Evolutionary conservation across 164 flowering plant genomes (phyloP), one percentile per base, ranked within the genome.

Genomic region (Annona cherimola): DNA sequence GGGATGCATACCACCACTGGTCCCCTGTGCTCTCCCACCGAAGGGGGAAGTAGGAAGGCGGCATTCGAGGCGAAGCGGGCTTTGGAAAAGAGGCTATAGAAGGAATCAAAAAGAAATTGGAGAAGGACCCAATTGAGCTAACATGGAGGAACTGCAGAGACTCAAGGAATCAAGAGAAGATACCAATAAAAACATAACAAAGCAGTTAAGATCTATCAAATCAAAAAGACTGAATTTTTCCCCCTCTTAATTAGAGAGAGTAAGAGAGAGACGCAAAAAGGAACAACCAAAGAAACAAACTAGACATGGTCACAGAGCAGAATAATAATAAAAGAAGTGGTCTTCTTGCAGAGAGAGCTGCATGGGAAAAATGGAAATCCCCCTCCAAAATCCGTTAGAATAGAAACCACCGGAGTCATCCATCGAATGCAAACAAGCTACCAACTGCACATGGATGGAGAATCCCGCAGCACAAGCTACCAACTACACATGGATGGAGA

Each of bases 1-100:
- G 98, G 2, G 95, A 83, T 8, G 96, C 98, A 69, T 86, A 91
- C 98, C 98, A 94, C 98, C 98, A 94, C 69, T 94, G 98, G 71
- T 94, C 92, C 26, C 98, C 93, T 0, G 94, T 94, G 85, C 90
- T 90, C 76, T 94, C 98, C 98, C 98, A 94, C 57, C 97, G 82
- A 8, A 94, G 87, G n/a, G 98, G 98, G 74, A 94, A 86, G 78
- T 83, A 76, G 40, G 83, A 74, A 20, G 88, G 84, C 12, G 88
- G 82, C 88, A 87, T 66, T 59, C 14, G 61, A 12, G 14, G 9
- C 2, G 26, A 60, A 19, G 19, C 19, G 11, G 63, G 43, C 4
- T 20, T 5, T 11, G n/a, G 19, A 40, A 42, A 69, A 41, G 39
- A 60, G 9, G 46, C 35, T 26, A 57, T n/a, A 60, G 39, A 40